Conservation (phyloP, 2,329 filamentous ascomycete genomes). For the Dendrostoma leiphaemia region DNA sequence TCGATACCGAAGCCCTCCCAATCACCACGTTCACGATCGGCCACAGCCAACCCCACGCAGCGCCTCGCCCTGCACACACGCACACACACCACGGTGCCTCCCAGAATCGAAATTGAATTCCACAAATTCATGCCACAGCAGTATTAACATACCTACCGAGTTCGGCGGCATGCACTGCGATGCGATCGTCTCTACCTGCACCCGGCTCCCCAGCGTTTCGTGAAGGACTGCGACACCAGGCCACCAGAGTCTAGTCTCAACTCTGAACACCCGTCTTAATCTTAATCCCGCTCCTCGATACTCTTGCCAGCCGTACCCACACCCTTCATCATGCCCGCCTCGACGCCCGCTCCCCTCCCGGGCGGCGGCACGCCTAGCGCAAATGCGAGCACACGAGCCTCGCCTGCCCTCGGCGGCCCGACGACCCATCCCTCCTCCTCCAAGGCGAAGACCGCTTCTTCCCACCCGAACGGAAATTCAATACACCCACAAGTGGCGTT, state of each 20-base stretch:
- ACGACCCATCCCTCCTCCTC: constrained; percentile 31
- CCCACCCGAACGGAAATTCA: constrained; percentile 50
- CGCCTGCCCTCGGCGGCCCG: constrained; percentile 41
- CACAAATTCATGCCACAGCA: not conserved
- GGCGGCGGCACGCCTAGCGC: constrained; percentile 37
- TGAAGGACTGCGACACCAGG: constrained; percentile 14
- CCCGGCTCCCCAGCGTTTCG: constrained; percentile 15
- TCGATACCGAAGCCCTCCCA: not conserved
- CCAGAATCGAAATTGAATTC: not conserved
- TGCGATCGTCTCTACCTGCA: constrained; percentile 17
- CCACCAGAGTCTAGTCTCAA: constrained; percentile 3
- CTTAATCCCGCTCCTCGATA: not conserved
- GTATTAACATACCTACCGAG: not conserved
- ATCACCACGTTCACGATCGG: not conserved
- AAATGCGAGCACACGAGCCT: constrained; percentile 51
- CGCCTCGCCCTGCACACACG: not conserved
- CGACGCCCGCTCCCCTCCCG: constrained; percentile 32
- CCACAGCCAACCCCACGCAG: not conserved
- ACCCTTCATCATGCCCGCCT: constrained; percentile 38
- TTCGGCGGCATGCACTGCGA: constrained; percentile 18
- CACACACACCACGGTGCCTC: too few species aligned
- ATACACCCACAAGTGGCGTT: constrained; percentile 50
- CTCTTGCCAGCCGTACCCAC: not conserved
- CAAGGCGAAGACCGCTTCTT: constrained; percentile 49
- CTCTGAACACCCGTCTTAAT: constrained; percentile 4